Base-by-base conservation (phyloP, 805 yeast genomes). In the Kodamaea kakaduensis region DNA sequence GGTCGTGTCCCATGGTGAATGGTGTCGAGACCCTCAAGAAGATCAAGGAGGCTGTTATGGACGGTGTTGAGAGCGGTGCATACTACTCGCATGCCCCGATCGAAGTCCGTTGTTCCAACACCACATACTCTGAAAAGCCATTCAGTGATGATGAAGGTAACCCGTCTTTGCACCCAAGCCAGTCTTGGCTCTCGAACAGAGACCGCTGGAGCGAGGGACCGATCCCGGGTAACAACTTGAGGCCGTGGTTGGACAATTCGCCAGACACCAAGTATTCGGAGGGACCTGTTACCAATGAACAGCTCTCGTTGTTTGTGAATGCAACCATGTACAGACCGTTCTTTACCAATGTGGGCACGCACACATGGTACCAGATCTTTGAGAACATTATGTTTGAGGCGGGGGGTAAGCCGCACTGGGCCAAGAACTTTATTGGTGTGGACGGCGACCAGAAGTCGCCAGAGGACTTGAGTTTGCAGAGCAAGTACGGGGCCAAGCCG, bases 291-390 rank as follows among this genome's bases (percentile, higher is more conserved):
- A 71, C 82, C 23, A 84, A 85, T 54, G 77, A 80, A 31, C 94
- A 86, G 58, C 69, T 90, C 48, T 84, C 96, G 0, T 56, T 90
- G 41, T 88, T 84, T 62, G 73, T 90, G 50, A 93, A 90, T 55
- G 96, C 96, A 6, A 90, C 97, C 1, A 84, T 90, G 78, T 90
- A 89, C 59, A 74, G 97, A 59, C 98, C 98, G n/a, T 90, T 90
- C 60, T 72, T 75, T 22, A 73, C 75, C 38, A 73, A 79, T 50
- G 81, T 88, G 8, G 81, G 84, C 28, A 78, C 87, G 22, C 77
- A 75, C 30, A 71, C 77, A 46, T 90, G 97, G 96, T 90, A 75
- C 61, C 73, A 73, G 32, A 67, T 71, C n/a, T 90, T 90, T 58
- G 98, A 90, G 60, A 74, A 75, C 35, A 75, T 86, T 1, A 67